Evolutionary conservation across 75 land plant species (phyloP).

Genomic region (Selaginella moellendorffii): DNA sequence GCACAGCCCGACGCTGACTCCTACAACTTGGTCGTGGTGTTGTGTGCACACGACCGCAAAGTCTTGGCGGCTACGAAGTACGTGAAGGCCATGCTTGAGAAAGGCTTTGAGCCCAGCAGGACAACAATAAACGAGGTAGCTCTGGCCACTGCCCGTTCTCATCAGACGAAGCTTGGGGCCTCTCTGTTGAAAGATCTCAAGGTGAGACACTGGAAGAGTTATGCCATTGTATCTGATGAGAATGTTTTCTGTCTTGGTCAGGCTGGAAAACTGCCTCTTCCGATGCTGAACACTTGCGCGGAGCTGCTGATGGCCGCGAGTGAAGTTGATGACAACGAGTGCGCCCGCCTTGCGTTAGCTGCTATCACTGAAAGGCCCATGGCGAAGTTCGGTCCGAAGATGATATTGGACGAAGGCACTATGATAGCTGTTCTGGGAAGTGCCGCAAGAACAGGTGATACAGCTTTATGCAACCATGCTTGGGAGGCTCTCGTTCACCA

Average conservation of each 20-base stretch:
- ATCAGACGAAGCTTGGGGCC: neutral
- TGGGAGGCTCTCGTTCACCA: constrained; percentile 38
- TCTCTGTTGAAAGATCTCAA: neutral
- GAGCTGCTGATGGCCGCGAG: constrained; percentile 22
- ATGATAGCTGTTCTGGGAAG: constrained; percentile 18
- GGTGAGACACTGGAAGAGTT: no score
- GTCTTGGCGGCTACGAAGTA: neutral
- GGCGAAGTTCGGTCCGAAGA: neutral
- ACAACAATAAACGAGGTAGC: constrained; percentile 4
- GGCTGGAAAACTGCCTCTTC: neutral
- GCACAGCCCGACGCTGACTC: constrained; percentile 26
- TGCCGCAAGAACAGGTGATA: constrained; percentile 25
- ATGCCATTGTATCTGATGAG: no score
- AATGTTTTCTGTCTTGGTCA: no score
- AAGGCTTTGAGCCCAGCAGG: constrained; percentile 8
- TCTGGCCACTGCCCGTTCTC: neutral
- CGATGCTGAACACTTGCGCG: constrained; percentile 14
- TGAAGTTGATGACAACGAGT: constrained; percentile 23
- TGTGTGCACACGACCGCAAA: constrained; percentile 21
- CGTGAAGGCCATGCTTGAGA: constrained; percentile 5
- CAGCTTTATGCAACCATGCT: constrained; percentile 22
- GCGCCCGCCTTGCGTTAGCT: constrained; percentile 17
- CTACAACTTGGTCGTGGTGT: constrained; percentile 21
- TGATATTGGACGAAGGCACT: constrained; percentile 24
- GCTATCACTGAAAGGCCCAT: constrained; percentile 5